phyloP scores from a whole-genome alignment of 2,329 filamentous ascomycete genomes.

The Kalmusia sp. region DNA sequence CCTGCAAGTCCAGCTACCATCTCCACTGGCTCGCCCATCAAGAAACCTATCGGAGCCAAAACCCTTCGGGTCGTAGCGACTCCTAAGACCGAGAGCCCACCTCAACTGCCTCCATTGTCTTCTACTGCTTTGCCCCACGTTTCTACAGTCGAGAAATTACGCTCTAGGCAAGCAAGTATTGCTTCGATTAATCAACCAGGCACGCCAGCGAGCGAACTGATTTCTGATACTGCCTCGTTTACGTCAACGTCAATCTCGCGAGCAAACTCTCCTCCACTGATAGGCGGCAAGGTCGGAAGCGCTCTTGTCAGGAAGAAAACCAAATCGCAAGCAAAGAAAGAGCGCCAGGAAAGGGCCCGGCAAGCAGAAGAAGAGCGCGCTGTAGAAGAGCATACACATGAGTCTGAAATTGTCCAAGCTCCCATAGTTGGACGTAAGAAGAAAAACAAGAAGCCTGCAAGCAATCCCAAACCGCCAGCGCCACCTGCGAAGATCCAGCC shows the following conservation, averaged over 20 bases:
- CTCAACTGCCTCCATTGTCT: slow-evolving; percentile 45
- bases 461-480: slow-evolving; percentile 28
- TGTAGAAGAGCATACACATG: slow-evolving; percentile 52
- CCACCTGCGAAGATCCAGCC: slow-evolving; percentile 34
- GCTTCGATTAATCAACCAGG: slow-evolving; percentile 70
- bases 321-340: slow-evolving; percentile 81
- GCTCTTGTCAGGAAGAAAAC: slow-evolving; percentile 74
- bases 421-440: slow-evolving; percentile 83
- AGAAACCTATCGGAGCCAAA: slow-evolving; percentile 59
- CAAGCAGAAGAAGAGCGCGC: slow-evolving; percentile 68
- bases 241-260: slow-evolving; percentile 76
- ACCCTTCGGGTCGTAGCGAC: slow-evolving; percentile 75
- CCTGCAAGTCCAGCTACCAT: slow-evolving; percentile 63
- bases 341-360: slow-evolving; percentile 67
- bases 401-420: slow-evolving; percentile 63
- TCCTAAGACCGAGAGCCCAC: slow-evolving; percentile 66
- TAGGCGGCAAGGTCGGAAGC: slow-evolving; percentile 69
- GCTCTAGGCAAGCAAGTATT: slow-evolving; percentile 61
- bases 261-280: slow-evolving; percentile 70
- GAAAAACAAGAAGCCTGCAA: slow-evolving; percentile 75
- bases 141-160: slow-evolving; percentile 49
- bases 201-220: slow-evolving; percentile 74
- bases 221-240: slow-evolving; percentile 79
- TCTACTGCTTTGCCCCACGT: slow-evolving; percentile 38
- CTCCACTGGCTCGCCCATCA: slow-evolving; percentile 50